Evolutionary conservation across 306 rosid genomes (phyloP), one percentile per base, ranked within the genome.

Genomic region (Argentina anserina): DNA sequence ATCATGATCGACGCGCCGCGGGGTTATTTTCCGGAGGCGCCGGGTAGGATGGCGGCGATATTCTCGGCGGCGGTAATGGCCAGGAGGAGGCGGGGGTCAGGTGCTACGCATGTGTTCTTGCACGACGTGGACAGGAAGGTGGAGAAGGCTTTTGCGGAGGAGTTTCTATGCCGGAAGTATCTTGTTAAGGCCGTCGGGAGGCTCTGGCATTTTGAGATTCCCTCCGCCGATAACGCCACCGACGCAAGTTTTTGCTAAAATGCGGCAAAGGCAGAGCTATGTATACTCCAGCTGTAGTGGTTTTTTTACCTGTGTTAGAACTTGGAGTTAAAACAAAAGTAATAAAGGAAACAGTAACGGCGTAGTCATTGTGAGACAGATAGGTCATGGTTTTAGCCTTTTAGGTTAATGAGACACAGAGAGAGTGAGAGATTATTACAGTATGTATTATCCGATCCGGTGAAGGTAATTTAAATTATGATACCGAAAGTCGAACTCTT

Each of bases 1-100:
- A 88, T 94, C 25, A 94, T 94, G 99, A 76, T 94, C 61, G 96
- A 94, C 70, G 99, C 97, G 34, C 99, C 99, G 0, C 64, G 77
- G 0, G 99, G 97, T 0, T 94, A 94, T 41, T 94, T 71, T 11
- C 81, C 96, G 0, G 93, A 91, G 83, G 95, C 95, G 0, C 99
- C 97, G 1, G 99, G 97, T 1, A 9, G 99, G 37, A 94, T 94
- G 99, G 95, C 76, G 4, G 97, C 96, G 11, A 93, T 94, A 31
- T 94, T 76, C 76, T 89, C 97, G 0, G 96, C 92, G n/a, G 91
- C 99, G 0, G 91, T 94, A 4, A 91, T 91, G 97, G 97, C 92
- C 1, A 80, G 97, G 71, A 69, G 83, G 17, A 72, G 97, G 67
- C 69, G 75, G 66, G 88, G 90, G 77, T 68, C 88, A 0, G 99